Percentiles rank a stretch among this genome's conserved stretches.
Conservation (phyloP, 768 basidiomycete species). For the Rhodotorula diobovata region DNA sequence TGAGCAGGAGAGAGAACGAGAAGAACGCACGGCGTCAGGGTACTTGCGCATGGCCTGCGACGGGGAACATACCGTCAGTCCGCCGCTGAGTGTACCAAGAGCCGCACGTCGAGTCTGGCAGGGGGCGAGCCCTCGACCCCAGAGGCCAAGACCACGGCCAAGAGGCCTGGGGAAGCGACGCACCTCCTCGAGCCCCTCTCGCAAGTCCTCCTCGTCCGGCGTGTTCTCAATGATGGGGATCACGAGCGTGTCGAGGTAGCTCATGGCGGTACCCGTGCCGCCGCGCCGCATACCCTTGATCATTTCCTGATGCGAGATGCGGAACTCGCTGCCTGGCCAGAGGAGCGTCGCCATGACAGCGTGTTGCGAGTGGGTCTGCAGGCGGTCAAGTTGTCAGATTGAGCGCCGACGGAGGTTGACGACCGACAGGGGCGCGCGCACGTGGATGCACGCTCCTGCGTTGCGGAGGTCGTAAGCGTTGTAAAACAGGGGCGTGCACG, state of each 20-base stretch:
- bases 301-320: slow-evolving; percentile 90
- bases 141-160: slow-evolving; percentile 13
- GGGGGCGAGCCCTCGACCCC: no score
- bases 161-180: slow-evolving; percentile 40
- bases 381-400: neutral
- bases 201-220: slow-evolving; percentile 81
- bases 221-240: slow-evolving; percentile 89
- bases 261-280: slow-evolving; percentile 68
- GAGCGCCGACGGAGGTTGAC: fast-evolving
- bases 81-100: slow-evolving; percentile 17
- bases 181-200: slow-evolving; percentile 73
- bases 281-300: slow-evolving; percentile 79
- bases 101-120: no score
- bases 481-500: slow-evolving; percentile 88
- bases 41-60: slow-evolving; percentile 67
- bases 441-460: slow-evolving; percentile 80
- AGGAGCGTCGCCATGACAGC: slow-evolving; percentile 82
- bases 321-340: slow-evolving; percentile 65
- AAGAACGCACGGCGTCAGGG: slow-evolving; percentile 65
- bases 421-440: neutral
- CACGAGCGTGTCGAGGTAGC: slow-evolving; percentile 77
- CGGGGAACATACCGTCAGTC: slow-evolving; percentile 4
- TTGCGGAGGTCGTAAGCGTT: slow-evolving; percentile 74
- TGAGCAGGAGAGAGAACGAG: slow-evolving; percentile 16
- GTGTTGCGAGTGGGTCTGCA: slow-evolving; percentile 72